These are phyloP conservation scores for Stephanodiscus minutulus DNA, from an alignment of 108 stramenopile genomes.

Conservation along the genomic window DNA sequence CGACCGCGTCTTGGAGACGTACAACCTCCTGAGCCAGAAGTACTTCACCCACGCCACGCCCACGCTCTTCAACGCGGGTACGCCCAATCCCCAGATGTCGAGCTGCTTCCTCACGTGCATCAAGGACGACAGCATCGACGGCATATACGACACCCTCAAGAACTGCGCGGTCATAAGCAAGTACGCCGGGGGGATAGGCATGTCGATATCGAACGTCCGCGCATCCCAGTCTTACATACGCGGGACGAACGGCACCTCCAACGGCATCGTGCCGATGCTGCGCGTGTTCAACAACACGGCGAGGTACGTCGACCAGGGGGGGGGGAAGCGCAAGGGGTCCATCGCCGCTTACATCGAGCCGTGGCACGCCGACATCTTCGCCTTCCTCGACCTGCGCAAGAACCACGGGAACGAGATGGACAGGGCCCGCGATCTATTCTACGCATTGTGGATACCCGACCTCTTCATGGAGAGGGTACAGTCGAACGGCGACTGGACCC, in stretches of 20 bases:
- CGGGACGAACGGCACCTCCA: constrained; percentile 97
- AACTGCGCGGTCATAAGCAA: constrained; percentile 98
- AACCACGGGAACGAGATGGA: constrained; percentile 99
- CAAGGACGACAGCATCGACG: constrained; percentile 98
- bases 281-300: constrained; percentile 99
- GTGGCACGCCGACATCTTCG: constrained; percentile 99
- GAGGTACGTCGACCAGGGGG: constrained; percentile 98
- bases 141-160: constrained; percentile 99
- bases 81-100: constrained; percentile 96
- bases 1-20: constrained; percentile 91
- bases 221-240: constrained; percentile 93
- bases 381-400: constrained; percentile 96
- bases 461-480: constrained; percentile 99
- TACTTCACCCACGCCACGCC: constrained; percentile 99
- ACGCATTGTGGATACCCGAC: constrained; percentile 99
- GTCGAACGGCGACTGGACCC: constrained; percentile 88
- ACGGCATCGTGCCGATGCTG: constrained; percentile 99
- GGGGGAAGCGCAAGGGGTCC: constrained; percentile 98
- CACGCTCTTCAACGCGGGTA: constrained; percentile 98
- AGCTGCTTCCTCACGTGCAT: constrained; percentile 95
- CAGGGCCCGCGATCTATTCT: constrained; percentile 97
- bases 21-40: constrained; percentile 89
- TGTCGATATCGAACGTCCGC: constrained; percentile 94
- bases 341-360: constrained; percentile 99
- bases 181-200: constrained; percentile 98